Base-by-base conservation (phyloP, 2,329 filamentous ascomycete genomes). In the Cladobotryum protrusum region DNA sequence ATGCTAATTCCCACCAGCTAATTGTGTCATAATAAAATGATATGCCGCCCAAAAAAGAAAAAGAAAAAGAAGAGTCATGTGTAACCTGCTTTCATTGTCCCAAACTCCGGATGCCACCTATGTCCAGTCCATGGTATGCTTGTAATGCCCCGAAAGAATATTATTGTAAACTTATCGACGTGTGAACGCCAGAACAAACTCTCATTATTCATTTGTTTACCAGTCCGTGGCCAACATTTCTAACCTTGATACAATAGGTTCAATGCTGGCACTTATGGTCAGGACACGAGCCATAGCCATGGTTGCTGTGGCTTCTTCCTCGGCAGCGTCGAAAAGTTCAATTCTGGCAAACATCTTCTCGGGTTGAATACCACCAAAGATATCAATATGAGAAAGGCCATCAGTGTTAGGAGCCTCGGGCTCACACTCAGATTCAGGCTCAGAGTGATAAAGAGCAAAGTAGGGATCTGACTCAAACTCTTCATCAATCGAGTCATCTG, bases 281-380 rank as follows among this genome's bases (percentile, higher is more conserved):
- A 77, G 72, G 44, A 81, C 71, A 24, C 75, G 72, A 44, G 70
- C 72, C 65, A 78, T 70, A 36, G 75, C 71, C 17, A 74, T 56
- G 8, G 63, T 63, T 24, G 74, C 72, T 20, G 64, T 59, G 8
- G 63, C 63, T 45, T 76, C 75, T 47, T 78, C 75, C 52, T 78
- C 71, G 1, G 73, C 71, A 20, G 72, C 73, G 49, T 86, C 77
- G 29, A 87, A 71, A n/a, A 90, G 75, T 56, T 86, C 79, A 59
- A 79, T 81, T 44, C 79, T 75, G 13, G 79, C 71, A 43, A 82
- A 71, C 3, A 76, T 69, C 74, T 91, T 91, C 58, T 86, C 83
- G 1, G 78, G 63, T 53, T 77, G 72, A 52, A 87, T 70, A 35
- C 77, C 77, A 43, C 76, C 76, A 42, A 79, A 76, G 55, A 77